A percentile compares a stretch with the other conserved stretches of the same genome.
These are phyloP conservation scores for Hamigera avellanea DNA, from an alignment of 495 filamentous ascomycete species.

Conservation along the genomic window DNA sequence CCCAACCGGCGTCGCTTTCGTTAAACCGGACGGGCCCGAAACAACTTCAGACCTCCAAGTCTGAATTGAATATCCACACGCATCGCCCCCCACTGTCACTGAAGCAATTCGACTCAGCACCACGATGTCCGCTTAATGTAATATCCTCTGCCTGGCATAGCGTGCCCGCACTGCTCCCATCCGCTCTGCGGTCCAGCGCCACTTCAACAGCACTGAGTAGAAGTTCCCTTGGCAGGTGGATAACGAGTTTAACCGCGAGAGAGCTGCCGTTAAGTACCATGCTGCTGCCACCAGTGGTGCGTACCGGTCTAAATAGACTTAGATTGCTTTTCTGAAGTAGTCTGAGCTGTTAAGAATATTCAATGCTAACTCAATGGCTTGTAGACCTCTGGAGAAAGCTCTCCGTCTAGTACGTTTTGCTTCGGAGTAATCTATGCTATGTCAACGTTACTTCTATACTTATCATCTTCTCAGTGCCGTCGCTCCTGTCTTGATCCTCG, in stretches of 20 bases:
- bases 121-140: conserved; percentile 54
- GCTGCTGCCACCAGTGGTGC: conserved; percentile 67
- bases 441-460: conserved; percentile 4
- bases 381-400: conserved; percentile 90
- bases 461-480: conserved; percentile 40
- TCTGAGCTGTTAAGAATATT: conserved; percentile 1
- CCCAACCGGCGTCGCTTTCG: conserved; percentile 15
- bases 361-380: conserved; percentile 22
- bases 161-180: conserved; percentile 42
- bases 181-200: conserved; percentile 52
- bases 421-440: neutral
- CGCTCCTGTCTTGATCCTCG: conserved; percentile 57
- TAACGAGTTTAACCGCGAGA: conserved; percentile 83
- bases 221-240: conserved; percentile 45
- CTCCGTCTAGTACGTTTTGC: conserved; percentile 65
- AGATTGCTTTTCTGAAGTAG: conserved; percentile 1
- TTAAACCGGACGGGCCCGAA: conserved; percentile 19
- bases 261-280: conserved; percentile 74
- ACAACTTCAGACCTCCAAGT: conserved; percentile 11
- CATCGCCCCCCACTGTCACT: neutral
- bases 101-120: conserved; percentile 5
- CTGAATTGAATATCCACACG: conserved; percentile 5
- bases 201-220: conserved; percentile 48
- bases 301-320: conserved; percentile 11
- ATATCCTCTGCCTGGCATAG: conserved; percentile 46